A percentile compares a stretch with the other conserved stretches of the same genome.
Conservation (phyloP, 23 red algal genomes). For the Cyanidioschyzon merolae region DNA sequence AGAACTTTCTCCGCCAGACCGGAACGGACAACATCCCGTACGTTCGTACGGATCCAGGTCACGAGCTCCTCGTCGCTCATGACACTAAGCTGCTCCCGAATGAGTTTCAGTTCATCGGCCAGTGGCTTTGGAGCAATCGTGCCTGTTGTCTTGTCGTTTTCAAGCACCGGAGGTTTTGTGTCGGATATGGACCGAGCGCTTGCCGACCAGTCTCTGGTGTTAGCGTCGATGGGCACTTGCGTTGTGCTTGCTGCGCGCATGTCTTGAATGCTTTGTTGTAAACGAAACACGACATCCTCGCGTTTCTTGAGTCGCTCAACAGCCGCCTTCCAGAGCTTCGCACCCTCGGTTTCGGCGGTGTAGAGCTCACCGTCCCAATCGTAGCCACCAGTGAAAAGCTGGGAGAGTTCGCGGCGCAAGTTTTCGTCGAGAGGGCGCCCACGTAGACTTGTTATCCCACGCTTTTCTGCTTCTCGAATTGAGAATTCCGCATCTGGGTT, state of each 20-base stretch:
- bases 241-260: background rate
- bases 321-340: background rate
- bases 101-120: background rate
- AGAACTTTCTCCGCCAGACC: constrained; percentile 13
- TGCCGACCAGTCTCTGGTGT: background rate
- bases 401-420: background rate
- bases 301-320: background rate
- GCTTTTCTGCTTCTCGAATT: background rate
- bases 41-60: background rate
- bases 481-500: background rate
- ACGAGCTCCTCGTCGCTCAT: background rate
- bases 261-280: background rate
- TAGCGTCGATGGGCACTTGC: background rate
- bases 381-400: background rate
- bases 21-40: background rate
- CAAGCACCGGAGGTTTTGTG: background rate
- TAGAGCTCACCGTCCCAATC: background rate
- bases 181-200: background rate
- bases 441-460: background rate
- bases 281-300: background rate
- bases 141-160: too few species aligned
- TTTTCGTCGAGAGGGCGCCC: background rate
- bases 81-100: background rate
- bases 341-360: background rate
- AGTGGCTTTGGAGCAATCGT: too few species aligned